phyloP scores from a whole-genome alignment of 768 basidiomycete genomes.

The Leucogyrophana mollusca region DNA sequence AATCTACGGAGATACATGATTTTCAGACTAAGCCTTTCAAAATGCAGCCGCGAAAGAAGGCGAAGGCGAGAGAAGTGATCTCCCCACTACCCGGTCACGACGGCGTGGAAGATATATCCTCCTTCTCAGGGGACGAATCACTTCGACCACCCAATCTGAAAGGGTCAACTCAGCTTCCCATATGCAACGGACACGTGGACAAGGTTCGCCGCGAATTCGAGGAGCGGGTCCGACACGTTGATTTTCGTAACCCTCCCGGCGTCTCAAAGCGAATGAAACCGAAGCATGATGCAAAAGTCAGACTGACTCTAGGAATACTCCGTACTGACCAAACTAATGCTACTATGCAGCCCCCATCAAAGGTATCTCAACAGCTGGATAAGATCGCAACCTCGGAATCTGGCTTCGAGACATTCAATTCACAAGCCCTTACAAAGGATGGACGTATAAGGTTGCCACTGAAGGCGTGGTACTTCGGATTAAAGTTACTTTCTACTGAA shows the following conservation, averaged over 20 bases:
- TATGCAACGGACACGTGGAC: constrained; percentile 18
- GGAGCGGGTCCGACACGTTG: neutral
- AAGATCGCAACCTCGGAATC: constrained; percentile 27
- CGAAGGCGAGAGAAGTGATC: too few relatives aligned
- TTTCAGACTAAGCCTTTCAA: constrained; percentile 21
- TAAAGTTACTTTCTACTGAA: constrained; percentile 11
- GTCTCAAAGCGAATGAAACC: constrained; percentile 20
- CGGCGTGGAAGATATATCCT: constrained; percentile 8
- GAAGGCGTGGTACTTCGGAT: constrained; percentile 27
- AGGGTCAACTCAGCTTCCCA: constrained; percentile 6
- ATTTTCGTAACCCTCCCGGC: constrained; percentile 6
- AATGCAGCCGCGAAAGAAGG: constrained; percentile 14
- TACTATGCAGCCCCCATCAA: neutral
- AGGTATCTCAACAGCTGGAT: constrained; percentile 9
- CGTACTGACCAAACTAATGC: neutral
- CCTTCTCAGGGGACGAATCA: constrained; percentile 19
- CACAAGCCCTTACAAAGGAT: constrained; percentile 3
- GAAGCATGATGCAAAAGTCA: constrained; percentile 21
- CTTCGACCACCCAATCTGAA: neutral
- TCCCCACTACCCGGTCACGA: constrained; percentile 11
- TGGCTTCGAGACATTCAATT: constrained; percentile 11
- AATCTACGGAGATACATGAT: constrained; percentile 8
- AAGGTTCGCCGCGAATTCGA: constrained; percentile 12
- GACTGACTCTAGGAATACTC: neutral
- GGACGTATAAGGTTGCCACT: constrained; percentile 15